Conservation (phyloP, 495 filamentous ascomycete genomes). For the Penicillium crystallinum region DNA sequence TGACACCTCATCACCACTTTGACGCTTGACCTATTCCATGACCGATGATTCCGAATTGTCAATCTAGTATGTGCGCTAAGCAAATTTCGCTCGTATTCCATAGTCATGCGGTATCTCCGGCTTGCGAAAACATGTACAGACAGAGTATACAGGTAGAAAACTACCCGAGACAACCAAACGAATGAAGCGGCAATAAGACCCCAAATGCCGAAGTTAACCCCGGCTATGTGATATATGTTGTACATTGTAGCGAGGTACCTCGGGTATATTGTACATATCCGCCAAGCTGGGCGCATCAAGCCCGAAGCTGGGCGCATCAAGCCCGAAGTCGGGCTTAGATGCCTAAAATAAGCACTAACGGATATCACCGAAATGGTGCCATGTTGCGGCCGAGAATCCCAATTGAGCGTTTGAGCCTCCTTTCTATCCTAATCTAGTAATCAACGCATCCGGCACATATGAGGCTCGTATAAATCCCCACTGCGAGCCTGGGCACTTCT, state of each 20-base stretch:
- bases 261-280: neutral
- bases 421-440: neutral
- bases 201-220: neutral
- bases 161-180: neutral
- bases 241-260: neutral
- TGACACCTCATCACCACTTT: slow-evolving; percentile 1
- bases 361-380: neutral
- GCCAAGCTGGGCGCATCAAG: neutral
- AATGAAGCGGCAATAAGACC: neutral
- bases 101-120: too few species aligned
- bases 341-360: neutral
- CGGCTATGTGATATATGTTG: neutral
- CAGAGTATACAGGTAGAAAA: too few species aligned
- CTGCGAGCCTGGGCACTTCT: too few species aligned
- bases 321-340: neutral
- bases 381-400: neutral
- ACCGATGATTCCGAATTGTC: neutral
- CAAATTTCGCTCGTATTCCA: neutral
- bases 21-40: neutral
- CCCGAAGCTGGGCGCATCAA: neutral
- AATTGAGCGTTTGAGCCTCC: neutral
- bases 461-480: too few species aligned
- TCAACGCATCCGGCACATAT: neutral
- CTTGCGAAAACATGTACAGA: too few species aligned
- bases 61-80: neutral